Base-by-base conservation (phyloP, 192 early-diverging fungal species). In the Spizellomyces sp. region DNA sequence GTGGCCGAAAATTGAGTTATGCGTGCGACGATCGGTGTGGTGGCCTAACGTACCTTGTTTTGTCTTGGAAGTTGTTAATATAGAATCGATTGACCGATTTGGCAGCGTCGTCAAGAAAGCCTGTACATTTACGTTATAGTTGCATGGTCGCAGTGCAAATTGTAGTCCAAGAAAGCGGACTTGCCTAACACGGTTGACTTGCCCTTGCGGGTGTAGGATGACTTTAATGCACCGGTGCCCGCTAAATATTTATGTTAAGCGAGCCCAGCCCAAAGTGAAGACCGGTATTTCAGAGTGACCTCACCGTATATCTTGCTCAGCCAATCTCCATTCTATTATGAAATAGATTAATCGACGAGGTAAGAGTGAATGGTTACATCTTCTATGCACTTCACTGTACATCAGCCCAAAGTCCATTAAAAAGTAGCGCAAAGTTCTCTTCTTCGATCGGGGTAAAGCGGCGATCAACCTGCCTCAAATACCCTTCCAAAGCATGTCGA, bases 11-110 rank as follows among this genome's bases (percentile, higher is more conserved):
- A 15, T 17, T 61, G 14, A 19, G 42, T 61, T 36, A 12, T 36
- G 1, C 22, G 12, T 56, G 12, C 21, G 64, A 66, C 3, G 0
- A 15, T 55, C 54, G 15, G 1, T 61, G 22, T 36, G 5, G 62
- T 36, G 27, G 27, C 27, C 27, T 36, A 36, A 36, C 27, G 27
- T 36, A 36, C 27, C 27, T 36, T 48, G 85, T 86, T 67, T 94
- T 95, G 82, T 99, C 98, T 71, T 94, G 90, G 67, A 99, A 95
- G 67, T 94, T 97, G 79, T 95, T 96, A 75, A 96, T 94, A 74
- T 93, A 91, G 70, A 99, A 92, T 9, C 98, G 85, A 71, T 93
- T 95, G 54, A 95, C 87, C 17, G 94, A 93, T 67, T 96, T 97
- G 5, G 92, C 90, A 14, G 96, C 94, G 76, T 98, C 96, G 67